These are phyloP conservation scores for Grosmannia huntii DNA, from an alignment of 2,329 filamentous ascomycete genomes.

Conservation along the genomic window DNA sequence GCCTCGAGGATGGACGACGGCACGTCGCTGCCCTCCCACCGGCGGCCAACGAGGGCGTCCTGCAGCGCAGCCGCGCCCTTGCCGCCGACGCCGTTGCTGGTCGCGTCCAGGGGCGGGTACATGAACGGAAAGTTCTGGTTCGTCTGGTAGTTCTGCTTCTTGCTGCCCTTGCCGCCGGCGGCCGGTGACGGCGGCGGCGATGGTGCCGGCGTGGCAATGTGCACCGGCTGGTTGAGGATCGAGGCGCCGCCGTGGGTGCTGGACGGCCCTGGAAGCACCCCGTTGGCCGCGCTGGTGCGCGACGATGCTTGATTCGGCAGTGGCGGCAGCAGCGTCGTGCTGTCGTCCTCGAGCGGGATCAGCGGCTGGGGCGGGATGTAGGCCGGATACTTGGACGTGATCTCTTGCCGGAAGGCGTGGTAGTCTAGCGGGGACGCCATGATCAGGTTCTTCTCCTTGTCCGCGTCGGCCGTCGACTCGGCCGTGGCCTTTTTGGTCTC, in stretches of 20 bases:
- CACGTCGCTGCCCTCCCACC: slow-evolving; percentile 89
- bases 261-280: slow-evolving; percentile 45
- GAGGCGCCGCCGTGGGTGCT: slow-evolving; percentile 52
- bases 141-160: slow-evolving; percentile 99
- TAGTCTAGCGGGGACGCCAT: slow-evolving; percentile 93
- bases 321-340: slow-evolving; percentile 80
- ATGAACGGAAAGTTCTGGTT: slow-evolving; percentile 98
- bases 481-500: slow-evolving; percentile 60
- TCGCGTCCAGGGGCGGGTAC: slow-evolving; percentile 83
- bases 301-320: slow-evolving; percentile 62
- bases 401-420: slow-evolving; percentile 89
- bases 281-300: slow-evolving; percentile 45
- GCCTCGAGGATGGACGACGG: slow-evolving; percentile 92
- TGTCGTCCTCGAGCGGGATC: slow-evolving; percentile 78
- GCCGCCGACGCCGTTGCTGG: slow-evolving; percentile 79
- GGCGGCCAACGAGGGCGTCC: slow-evolving; percentile 65
- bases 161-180: slow-evolving; percentile 80
- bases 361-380: slow-evolving; percentile 80
- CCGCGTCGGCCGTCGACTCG: slow-evolving; percentile 42
- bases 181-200: slow-evolving; percentile 86
- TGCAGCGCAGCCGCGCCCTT: slow-evolving; percentile 75
- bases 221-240: slow-evolving; percentile 89
- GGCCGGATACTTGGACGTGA: slow-evolving; percentile 93
- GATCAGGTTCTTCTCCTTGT: slow-evolving; percentile 63
- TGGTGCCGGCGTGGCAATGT: slow-evolving; percentile 95